phyloP scores from a whole-genome alignment of 2,329 filamentous ascomycete species.

The Fusarium sp. region DNA sequence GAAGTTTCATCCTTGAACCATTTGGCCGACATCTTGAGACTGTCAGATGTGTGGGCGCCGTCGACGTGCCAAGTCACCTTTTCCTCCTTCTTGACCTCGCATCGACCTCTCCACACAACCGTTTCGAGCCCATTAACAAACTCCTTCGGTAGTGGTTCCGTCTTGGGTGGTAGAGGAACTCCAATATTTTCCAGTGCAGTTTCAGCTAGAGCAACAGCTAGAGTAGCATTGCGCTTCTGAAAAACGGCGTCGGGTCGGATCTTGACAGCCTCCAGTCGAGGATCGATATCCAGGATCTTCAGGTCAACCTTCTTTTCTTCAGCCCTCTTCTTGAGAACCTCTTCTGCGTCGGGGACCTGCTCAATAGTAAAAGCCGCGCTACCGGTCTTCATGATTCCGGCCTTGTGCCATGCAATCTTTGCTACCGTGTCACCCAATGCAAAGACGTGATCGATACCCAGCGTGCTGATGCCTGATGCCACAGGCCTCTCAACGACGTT shows the following conservation, averaged over 20 bases:
- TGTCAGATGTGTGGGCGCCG: slow-evolving; percentile 91
- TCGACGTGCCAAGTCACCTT: slow-evolving; percentile 84
- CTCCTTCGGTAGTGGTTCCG: slow-evolving; percentile 60
- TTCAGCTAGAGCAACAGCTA: slow-evolving; percentile 62
- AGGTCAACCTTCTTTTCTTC: slow-evolving; percentile 59
- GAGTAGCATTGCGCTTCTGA: slow-evolving; percentile 65
- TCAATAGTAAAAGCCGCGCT: slow-evolving; percentile 65
- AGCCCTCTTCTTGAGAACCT: slow-evolving; percentile 60
- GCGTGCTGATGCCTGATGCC: slow-evolving; percentile 67
- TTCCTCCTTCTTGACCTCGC: slow-evolving; percentile 65
- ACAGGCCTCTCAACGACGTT: slow-evolving; percentile 68
- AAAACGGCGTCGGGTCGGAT: slow-evolving; percentile 63
- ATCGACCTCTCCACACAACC: slow-evolving; percentile 81
- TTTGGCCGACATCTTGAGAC: slow-evolving; percentile 77
- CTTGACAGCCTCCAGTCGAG: slow-evolving; percentile 55
- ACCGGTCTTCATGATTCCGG: slow-evolving; percentile 71
- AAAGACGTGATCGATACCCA: slow-evolving; percentile 73
- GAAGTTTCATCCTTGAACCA: slow-evolving; percentile 75
- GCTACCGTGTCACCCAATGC: slow-evolving; percentile 68
- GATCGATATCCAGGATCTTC: slow-evolving; percentile 56
- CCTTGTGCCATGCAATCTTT: slow-evolving; percentile 77
- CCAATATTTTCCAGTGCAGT: slow-evolving; percentile 57
- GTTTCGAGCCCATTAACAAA: slow-evolving; percentile 77
- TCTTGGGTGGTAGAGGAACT: slow-evolving; percentile 40
- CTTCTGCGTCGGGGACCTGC: slow-evolving; percentile 56